These are phyloP conservation scores for Iris pallida DNA, from an alignment of 116 monocot genomes.

Conservation along the genomic window DNA sequence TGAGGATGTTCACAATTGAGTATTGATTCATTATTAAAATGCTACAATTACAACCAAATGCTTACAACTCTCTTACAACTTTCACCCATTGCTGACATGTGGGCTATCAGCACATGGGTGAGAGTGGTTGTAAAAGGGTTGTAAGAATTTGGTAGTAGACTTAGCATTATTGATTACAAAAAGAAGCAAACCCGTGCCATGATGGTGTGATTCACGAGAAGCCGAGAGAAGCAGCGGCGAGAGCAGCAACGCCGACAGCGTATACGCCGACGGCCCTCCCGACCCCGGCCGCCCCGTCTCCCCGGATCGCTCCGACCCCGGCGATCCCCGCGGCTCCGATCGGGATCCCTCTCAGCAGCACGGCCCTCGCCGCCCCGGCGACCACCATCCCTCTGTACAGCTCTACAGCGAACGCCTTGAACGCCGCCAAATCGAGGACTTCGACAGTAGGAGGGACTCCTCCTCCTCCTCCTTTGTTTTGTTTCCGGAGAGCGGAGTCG, in stretches of 20 bases:
- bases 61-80: too few relatives aligned
- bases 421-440: not conserved
- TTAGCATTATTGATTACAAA: too few relatives aligned
- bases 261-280: conserved; percentile 4
- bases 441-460: too few relatives aligned
- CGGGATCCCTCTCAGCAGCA: conserved; percentile 1
- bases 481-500: not conserved
- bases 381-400: not conserved
- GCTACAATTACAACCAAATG: too few relatives aligned
- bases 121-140: too few relatives aligned
- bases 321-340: not conserved
- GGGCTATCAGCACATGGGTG: too few relatives aligned
- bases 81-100: too few relatives aligned
- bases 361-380: not conserved
- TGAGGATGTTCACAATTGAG: too few relatives aligned
- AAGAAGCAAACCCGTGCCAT: too few relatives aligned
- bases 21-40: too few relatives aligned
- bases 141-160: too few relatives aligned
- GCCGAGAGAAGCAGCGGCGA: not conserved
- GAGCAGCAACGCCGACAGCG: not conserved
- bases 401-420: conserved; percentile 7
- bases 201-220: not conserved
- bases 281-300: not conserved
- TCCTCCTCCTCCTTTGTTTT: not conserved
- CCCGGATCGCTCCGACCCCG: not conserved